Percentiles rank a stretch among this genome's conserved stretches.
phyloP scores from a whole-genome alignment of 164 flowering plant species.

The Tetrastigma voinierianum region DNA sequence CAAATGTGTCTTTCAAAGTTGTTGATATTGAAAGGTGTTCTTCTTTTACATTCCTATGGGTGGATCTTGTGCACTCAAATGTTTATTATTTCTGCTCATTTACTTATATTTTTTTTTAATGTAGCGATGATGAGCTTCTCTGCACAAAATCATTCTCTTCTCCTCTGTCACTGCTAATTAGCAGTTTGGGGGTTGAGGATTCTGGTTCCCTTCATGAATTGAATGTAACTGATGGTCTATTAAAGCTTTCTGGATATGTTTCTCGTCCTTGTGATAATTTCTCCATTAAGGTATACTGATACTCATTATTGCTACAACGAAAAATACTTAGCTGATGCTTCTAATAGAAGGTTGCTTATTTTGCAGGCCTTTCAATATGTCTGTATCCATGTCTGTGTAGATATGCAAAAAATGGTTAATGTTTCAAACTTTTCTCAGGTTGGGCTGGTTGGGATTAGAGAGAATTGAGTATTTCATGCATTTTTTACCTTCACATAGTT shows the following conservation, averaged over 20 bases:
- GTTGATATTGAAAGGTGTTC: conserved; percentile 72
- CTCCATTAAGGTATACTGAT: conserved; percentile 55
- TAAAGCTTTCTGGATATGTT: conserved; percentile 70
- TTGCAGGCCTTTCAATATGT: conserved; percentile 88
- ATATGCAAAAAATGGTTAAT: neutral
- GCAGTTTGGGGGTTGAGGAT: conserved; percentile 56
- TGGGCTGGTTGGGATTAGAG: neutral
- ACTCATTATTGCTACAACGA: neutral
- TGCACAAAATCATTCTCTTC: conserved; percentile 50
- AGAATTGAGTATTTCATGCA: neutral
- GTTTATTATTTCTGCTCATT: conserved; percentile 5
- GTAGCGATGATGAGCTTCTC: conserved; percentile 69
- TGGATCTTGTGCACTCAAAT: neutral
- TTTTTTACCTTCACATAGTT: conserved; percentile 38
- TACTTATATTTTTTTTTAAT: conserved; percentile 12
- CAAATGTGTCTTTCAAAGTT: conserved; percentile 63
- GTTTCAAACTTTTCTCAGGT: neutral
- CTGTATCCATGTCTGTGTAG: conserved; percentile 66
- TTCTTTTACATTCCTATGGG: neutral
- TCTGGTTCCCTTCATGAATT: conserved; percentile 46
- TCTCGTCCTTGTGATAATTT: conserved; percentile 46
- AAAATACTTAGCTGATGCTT: conserved; percentile 2
- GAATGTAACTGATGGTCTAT: conserved; percentile 43
- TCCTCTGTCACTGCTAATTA: conserved; percentile 58
- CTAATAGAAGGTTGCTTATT: conserved; percentile 18